Evolutionary conservation across 768 basidiomycete species (phyloP).

Genomic region (Tylopilus balloui): DNA sequence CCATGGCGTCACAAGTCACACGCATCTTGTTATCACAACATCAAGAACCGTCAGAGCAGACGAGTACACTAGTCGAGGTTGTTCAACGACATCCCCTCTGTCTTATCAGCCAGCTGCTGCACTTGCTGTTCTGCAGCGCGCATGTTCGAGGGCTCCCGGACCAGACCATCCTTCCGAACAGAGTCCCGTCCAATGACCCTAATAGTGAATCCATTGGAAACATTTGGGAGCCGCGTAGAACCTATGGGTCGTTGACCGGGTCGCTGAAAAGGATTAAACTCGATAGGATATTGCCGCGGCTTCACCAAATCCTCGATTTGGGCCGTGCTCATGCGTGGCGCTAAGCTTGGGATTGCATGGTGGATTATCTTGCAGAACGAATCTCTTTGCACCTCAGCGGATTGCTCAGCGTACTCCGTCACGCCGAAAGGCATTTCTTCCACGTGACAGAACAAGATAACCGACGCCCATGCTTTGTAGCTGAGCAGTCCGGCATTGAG

Average conservation of each 20-base stretch:
- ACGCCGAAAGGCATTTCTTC: conserved; percentile 31
- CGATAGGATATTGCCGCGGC: conserved; percentile 28
- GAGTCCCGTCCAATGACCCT: conserved; percentile 22
- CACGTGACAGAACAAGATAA: conserved; percentile 30
- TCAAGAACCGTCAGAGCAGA: too few species aligned
- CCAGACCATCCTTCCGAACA: background rate
- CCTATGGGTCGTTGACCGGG: conserved; percentile 30
- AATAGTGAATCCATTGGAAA: conserved; percentile 32
- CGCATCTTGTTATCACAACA: background rate
- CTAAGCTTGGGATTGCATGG: conserved; percentile 23
- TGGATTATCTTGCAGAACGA: conserved; percentile 29
- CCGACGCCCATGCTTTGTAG: conserved; percentile 36
- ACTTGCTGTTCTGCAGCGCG: conserved; percentile 2
- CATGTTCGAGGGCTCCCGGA: background rate
- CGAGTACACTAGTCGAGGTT: conserved; percentile 21
- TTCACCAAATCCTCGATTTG: conserved; percentile 22
- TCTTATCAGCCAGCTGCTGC: conserved; percentile 13
- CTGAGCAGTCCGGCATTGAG: conserved; percentile 38
- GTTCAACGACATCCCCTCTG: conserved; percentile 22
- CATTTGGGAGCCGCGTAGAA: conserved; percentile 26
- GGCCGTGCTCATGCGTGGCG: conserved; percentile 19
- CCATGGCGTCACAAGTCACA: conserved; percentile 14
- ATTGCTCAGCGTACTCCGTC: conserved; percentile 37
- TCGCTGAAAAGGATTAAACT: conserved; percentile 32
- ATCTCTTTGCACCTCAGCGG: conserved; percentile 30